Percentiles rank a stretch among this genome's conserved stretches.
phyloP scores from a whole-genome alignment of 2,329 filamentous ascomycete species.

The Xylaria hypoxylon region DNA sequence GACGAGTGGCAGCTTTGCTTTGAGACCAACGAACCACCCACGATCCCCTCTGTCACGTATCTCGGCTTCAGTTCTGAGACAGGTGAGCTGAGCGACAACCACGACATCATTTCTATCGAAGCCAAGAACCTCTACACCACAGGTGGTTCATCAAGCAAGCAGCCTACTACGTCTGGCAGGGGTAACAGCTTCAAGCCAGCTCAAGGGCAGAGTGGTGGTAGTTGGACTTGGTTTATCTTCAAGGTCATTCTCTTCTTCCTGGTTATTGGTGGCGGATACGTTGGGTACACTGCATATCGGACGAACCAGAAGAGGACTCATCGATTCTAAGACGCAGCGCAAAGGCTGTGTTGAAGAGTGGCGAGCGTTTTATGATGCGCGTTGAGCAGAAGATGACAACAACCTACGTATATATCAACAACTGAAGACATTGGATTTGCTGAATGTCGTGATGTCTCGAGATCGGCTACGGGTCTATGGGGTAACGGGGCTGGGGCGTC shows the following conservation, averaged over 20 bases:
- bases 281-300: constrained; percentile 87
- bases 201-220: constrained; percentile 59
- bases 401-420: constrained; percentile 45
- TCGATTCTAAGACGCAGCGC: constrained; percentile 60
- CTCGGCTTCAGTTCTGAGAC: constrained; percentile 88
- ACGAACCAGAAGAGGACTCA: constrained; percentile 70
- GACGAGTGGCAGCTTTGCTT: constrained; percentile 93
- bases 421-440: constrained; percentile 36
- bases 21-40: constrained; percentile 74
- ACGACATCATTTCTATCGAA: constrained; percentile 90
- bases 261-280: constrained; percentile 78
- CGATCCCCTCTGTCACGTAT: constrained; percentile 82
- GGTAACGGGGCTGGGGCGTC: constrained; percentile 42
- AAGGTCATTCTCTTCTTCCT: constrained; percentile 84
- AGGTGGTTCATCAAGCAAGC: constrained; percentile 59
- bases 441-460: constrained; percentile 37
- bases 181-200: constrained; percentile 48
- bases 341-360: constrained; percentile 9
- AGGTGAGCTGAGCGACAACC: constrained; percentile 95
- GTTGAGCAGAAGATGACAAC: constrained; percentile 24
- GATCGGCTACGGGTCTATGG: constrained; percentile 39
- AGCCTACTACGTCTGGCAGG: constrained; percentile 53
- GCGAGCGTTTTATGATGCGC: constrained; percentile 17
- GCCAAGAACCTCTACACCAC: constrained; percentile 88
- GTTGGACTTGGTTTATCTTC: constrained; percentile 75